Base-by-base conservation (phyloP, 768 basidiomycete species). In the Naganishia kalamii region DNA sequence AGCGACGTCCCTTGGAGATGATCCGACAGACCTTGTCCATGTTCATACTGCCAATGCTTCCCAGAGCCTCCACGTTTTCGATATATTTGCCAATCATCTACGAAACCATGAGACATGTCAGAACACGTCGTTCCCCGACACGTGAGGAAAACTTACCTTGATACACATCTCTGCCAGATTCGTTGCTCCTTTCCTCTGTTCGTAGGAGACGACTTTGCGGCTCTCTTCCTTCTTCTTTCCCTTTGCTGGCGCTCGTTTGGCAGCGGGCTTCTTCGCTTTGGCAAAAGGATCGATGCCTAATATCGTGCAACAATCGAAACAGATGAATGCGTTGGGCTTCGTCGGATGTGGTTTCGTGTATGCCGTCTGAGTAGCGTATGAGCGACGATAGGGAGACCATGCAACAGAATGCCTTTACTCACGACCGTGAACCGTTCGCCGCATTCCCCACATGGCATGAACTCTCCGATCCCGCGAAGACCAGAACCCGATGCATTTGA, bases 361-460 rank as follows among this genome's bases (percentile, higher is more conserved):
- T 71, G 85, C 87, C 1, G 89, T 92, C 92, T 93, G 63, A 5
- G 15, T 7, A 33, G 17, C 27, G 11, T 8, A 23, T 35, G 27
- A 7, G 37, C 27, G 41, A 27, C 7, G 12, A 37, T 19, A 13
- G 11, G 50, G n/a, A 21, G 30, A 35, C 17, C 7, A 21, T 11
- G 12, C n/a, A 30, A n/a, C 13, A 25, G 50, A 30, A 32, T 32
- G 6, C 1, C n/a, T n/a, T n/a, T 17, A 83, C 86, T 64, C 77
- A 96, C 94, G 73, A 93, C 88, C 17, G 90, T 90, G 74, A 94
- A 96, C 70, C 87, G 85, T 65, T 88, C 87, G 57, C 83, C 82
- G 75, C 94, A 99, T 62, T 83, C 83, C 1, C 86, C 89, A 73
- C 96, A 99, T 7, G 82, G 80, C 69, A 86, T 86, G 62, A 93